Conservation (phyloP, 768 basidiomycete genomes). For the Cystofilobasidium capitatum region DNA sequence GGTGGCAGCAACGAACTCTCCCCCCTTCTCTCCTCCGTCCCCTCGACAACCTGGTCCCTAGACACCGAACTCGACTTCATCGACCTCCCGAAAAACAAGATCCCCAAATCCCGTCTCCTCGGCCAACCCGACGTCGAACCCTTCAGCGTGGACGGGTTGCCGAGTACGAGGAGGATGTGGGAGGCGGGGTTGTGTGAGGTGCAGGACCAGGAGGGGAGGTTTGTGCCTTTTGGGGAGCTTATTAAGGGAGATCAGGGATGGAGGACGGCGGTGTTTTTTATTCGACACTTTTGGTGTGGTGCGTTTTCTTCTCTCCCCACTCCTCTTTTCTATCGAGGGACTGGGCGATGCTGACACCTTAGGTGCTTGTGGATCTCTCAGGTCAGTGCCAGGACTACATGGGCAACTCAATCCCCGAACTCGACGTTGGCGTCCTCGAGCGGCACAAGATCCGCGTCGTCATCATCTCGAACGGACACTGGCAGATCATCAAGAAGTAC, state of each 20-base stretch:
- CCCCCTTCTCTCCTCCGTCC: neutral
- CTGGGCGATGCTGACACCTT: neutral
- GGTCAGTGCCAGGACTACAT: conserved; percentile 37
- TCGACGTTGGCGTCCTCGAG: conserved; percentile 32
- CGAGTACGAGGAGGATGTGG: conserved; percentile 32
- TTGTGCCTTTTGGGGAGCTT: conserved; percentile 28
- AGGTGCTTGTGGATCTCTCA: too few species aligned
- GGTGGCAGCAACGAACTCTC: neutral
- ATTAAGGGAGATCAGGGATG: conserved; percentile 22
- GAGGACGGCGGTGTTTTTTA: conserved; percentile 39
- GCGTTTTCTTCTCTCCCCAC: neutral
- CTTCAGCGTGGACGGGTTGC: conserved; percentile 33
- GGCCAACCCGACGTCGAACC: conserved; percentile 28
- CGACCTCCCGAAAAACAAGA: conserved; percentile 14
- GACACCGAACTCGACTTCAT: neutral
- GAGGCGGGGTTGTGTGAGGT: conserved; percentile 37
- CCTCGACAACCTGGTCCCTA: conserved; percentile 19
- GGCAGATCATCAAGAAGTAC: conserved; percentile 39
- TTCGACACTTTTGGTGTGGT: conserved; percentile 39
- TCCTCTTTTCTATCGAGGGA: neutral
- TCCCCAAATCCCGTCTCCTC: conserved; percentile 4
- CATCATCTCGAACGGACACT: conserved; percentile 36
- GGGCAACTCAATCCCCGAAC: conserved; percentile 32
- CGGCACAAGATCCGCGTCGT: conserved; percentile 7
- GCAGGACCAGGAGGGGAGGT: conserved; percentile 28